A percentile compares a stretch with the other conserved stretches of the same genome.
phyloP scores from a whole-genome alignment of 2,329 filamentous ascomycete genomes.

The Juglanconis juglandina region DNA sequence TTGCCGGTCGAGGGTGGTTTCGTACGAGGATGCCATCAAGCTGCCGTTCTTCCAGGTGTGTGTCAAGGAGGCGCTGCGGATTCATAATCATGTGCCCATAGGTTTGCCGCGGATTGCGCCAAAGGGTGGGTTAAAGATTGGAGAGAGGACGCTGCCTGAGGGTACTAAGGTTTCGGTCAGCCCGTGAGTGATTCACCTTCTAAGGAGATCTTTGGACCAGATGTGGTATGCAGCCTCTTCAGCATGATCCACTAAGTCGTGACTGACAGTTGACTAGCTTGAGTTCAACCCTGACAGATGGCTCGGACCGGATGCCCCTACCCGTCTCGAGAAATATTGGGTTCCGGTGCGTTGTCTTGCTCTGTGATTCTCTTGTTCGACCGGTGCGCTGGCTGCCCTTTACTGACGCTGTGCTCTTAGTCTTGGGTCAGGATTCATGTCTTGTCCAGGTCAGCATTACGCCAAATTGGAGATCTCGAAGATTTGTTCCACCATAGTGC shows the following conservation, averaged over 20 bases:
- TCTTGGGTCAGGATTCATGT: slow-evolving; percentile 19
- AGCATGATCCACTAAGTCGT: neutral
- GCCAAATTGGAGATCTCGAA: slow-evolving; percentile 20
- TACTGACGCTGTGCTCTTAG: neutral
- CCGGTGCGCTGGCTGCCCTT: no score
- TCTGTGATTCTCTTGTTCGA: slow-evolving; percentile 5
- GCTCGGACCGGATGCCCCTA: slow-evolving; percentile 17
- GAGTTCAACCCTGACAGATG: slow-evolving; percentile 25
- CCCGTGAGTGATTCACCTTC: slow-evolving; percentile 27
- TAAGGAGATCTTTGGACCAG: slow-evolving; percentile 22
- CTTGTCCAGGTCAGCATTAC: slow-evolving; percentile 19
- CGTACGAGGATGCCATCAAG: slow-evolving; percentile 26
- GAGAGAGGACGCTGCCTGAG: slow-evolving; percentile 24
- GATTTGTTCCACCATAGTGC: slow-evolving; percentile 18
- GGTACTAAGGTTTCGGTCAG: slow-evolving; percentile 28
- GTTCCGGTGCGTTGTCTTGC: slow-evolving; percentile 13
- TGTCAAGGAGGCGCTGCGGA: slow-evolving; percentile 30
- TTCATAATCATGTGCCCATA: slow-evolving; percentile 28
- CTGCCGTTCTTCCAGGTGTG: slow-evolving; percentile 33
- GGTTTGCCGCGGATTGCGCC: slow-evolving; percentile 27
- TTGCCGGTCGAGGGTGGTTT: slow-evolving; percentile 19
- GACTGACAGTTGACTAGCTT: slow-evolving; percentile 4
- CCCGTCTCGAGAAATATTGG: slow-evolving; percentile 22
- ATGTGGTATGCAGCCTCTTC: slow-evolving; percentile 11
- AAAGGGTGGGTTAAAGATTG: slow-evolving; percentile 25